Percentiles rank a stretch among this genome's conserved stretches.
phyloP scores from a whole-genome alignment of 306 rosid genomes.

The Vachellia collinsii region DNA sequence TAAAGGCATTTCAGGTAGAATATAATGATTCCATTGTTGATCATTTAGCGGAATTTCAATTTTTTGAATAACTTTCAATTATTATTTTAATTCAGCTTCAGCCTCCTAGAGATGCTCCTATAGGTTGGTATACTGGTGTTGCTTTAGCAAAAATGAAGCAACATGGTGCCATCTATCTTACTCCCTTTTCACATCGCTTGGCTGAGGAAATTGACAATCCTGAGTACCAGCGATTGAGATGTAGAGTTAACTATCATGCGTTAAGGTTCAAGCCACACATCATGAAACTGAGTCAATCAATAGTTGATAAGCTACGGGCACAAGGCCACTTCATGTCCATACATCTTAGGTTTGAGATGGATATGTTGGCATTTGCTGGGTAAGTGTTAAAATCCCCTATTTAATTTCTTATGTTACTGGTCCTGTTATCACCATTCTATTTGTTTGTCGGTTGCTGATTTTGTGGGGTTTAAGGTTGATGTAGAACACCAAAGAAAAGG shows the following conservation, averaged over 20 bases:
- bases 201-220: conserved; percentile 92
- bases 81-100: conserved; percentile 64
- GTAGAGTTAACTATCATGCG: conserved; percentile 98
- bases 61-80: conserved; percentile 31
- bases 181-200: conserved; percentile 97
- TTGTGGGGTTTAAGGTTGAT: neutral
- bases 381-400: conserved; percentile 40
- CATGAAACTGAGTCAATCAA: conserved; percentile 84
- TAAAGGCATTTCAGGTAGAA: conserved; percentile 85
- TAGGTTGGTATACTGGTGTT: conserved; percentile 80
- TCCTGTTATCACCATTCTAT: neutral
- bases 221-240: conserved; percentile 94
- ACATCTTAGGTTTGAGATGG: conserved; percentile 99
- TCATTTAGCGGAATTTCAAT: conserved; percentile 26
- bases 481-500: neutral
- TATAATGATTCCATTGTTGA: conserved; percentile 21
- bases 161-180: conserved; percentile 91
- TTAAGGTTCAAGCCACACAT: conserved; percentile 89
- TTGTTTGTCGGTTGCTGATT: neutral
- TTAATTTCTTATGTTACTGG: neutral
- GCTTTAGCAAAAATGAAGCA: conserved; percentile 91
- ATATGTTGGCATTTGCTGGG: conserved; percentile 99
- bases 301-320: conserved; percentile 88
- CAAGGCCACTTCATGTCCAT: conserved; percentile 95
- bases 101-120: conserved; percentile 91